These are phyloP conservation scores for Yamadazyma triangularis DNA, from an alignment of 1,139 yeast species.

Conservation along the genomic window DNA sequence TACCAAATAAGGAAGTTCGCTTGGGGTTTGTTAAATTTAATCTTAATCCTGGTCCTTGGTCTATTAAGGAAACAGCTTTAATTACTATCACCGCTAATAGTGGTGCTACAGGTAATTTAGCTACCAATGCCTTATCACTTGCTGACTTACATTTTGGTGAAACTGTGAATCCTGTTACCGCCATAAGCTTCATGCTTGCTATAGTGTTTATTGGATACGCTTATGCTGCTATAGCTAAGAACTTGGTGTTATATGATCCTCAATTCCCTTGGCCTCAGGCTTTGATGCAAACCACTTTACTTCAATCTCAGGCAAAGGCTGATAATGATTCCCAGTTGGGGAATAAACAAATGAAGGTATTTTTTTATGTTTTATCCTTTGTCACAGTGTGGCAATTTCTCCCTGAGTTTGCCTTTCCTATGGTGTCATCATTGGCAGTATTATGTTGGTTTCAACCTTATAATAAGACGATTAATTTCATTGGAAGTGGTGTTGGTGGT, in stretches of 20 bases:
- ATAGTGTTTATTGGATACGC: slow-evolving; percentile 47
- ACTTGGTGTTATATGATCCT: slow-evolving; percentile 38
- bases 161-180: slow-evolving; percentile 23
- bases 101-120: slow-evolving; percentile 45
- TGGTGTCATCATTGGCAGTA: slow-evolving; percentile 37
- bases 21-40: slow-evolving; percentile 18
- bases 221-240: slow-evolving; percentile 41
- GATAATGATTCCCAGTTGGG: slow-evolving; percentile 16
- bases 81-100: slow-evolving; percentile 43
- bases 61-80: slow-evolving; percentile 41
- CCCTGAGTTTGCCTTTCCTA: slow-evolving; percentile 40
- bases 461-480: slow-evolving; percentile 29
- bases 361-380: slow-evolving; percentile 23
- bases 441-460: slow-evolving; percentile 43
- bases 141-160: slow-evolving; percentile 37
- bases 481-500: slow-evolving; percentile 45
- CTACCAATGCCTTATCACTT: slow-evolving; percentile 36
- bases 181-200: slow-evolving; percentile 40
- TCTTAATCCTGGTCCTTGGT: slow-evolving; percentile 46
- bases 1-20: slow-evolving; percentile 21
- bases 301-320: slow-evolving; percentile 27
- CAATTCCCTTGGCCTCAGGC: slow-evolving; percentile 45
- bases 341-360: slow-evolving; percentile 28
- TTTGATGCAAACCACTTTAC: slow-evolving; percentile 42
- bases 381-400: slow-evolving; percentile 39